Evolutionary conservation across 139 green algal species (phyloP), one percentile per base, ranked within the genome.

Genomic region (Spirogloea muscicola): DNA sequence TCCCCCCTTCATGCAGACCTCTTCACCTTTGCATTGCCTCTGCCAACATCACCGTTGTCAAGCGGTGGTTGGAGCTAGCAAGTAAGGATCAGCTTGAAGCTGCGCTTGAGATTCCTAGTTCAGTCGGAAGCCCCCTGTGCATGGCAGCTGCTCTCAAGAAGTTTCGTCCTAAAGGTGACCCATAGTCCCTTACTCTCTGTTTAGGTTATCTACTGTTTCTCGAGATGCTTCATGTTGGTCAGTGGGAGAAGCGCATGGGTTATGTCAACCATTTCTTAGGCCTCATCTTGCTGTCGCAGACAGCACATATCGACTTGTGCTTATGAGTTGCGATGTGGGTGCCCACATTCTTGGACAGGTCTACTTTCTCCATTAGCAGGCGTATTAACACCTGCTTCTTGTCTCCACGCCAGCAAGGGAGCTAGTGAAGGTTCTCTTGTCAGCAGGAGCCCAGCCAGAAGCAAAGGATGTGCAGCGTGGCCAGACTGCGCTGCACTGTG

Each of bases 71-170:
- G 42, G 60, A 70, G 9, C 46, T 70, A 51, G 60, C 18, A 7
- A 64, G 31, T 55, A 7, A 5, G 36, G 60, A 70, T 5, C 7
- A 7, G 5, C 18, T 58, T 64, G 36, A 70, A 60, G 18, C 60
- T 7, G 60, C 60, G 18, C 7, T 70, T 9, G 60, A 55, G 5
- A 33, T 68, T 9, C 5, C 52, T 62, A 64, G 36, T 55, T 67
- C 60, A 67, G 41, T 51, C 6, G 60, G 38, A 37, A 43, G 31
- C 7, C 44, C 41, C 9, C 46, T 70, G 18, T 60, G 60, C 42
- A 51, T 70, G 46, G 60, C 60, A 64, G 6, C 60, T 5, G 41
- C 36, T 51, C 9, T 70, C 39, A 70, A 70, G 60, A 68, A 43
- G 42, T 37, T 31, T 29, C 60, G 36, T 29, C 6, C 29, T 7